Evolutionary conservation across 2,329 filamentous ascomycete genomes (phyloP).

Genomic region (Aureobasidium lini): DNA sequence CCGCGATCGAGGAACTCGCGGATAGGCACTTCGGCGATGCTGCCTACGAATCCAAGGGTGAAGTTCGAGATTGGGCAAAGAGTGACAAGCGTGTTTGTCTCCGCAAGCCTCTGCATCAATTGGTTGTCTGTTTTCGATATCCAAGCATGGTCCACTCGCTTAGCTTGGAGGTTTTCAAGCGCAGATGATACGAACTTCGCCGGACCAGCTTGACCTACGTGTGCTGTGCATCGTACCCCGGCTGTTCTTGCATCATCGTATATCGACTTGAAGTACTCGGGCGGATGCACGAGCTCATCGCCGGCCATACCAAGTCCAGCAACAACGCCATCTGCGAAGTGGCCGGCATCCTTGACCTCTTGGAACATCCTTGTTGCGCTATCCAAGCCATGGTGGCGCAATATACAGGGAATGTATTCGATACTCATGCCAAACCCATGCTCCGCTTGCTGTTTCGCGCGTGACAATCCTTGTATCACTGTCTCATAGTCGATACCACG

Average conservation of each 20-base stretch:
- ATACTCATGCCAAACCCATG: constrained; percentile 10
- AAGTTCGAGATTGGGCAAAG: constrained; percentile 12
- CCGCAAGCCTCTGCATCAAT: constrained; percentile 1
- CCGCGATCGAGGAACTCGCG: neutral
- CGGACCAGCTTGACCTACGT: constrained; percentile 6
- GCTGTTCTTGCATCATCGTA: neutral
- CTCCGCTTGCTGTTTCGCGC: constrained; percentile 13
- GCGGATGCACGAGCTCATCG: constrained; percentile 10
- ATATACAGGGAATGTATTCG: constrained; percentile 14
- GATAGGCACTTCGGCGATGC: neutral
- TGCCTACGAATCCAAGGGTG: neutral
- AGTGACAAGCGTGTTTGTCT: constrained; percentile 7
- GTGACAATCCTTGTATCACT: constrained; percentile 12
- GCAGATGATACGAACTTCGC: neutral
- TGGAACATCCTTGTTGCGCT: neutral
- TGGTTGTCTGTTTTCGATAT: neutral
- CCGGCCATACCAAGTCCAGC: constrained; percentile 5
- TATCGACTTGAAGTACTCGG: constrained; percentile 4
- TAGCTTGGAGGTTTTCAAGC: neutral
- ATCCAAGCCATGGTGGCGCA: constrained; percentile 7
- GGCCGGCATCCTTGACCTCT: neutral
- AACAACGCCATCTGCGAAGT: neutral
- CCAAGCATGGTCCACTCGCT: constrained; percentile 10
- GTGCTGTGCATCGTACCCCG: neutral
- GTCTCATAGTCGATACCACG: constrained; percentile 12